Percentiles rank a stretch among this genome's conserved stretches.
phyloP scores from a whole-genome alignment of 2,329 filamentous ascomycete genomes.

The Penicillium sp. region DNA sequence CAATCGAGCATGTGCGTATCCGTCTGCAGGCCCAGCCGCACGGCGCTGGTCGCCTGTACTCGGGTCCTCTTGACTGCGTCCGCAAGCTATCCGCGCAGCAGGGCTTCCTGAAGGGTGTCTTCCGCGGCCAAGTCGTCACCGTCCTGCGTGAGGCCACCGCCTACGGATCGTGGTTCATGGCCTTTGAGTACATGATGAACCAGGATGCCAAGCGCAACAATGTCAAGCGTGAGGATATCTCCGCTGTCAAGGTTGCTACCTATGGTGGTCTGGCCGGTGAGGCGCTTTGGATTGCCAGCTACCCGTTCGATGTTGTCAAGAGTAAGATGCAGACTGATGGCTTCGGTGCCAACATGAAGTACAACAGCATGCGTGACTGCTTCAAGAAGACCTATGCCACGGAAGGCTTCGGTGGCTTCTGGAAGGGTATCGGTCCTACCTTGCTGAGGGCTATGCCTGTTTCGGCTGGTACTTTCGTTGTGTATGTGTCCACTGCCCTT shows the following conservation, averaged over 20 bases:
- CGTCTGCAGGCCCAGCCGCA: conserved; percentile 94
- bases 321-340: conserved; percentile 99
- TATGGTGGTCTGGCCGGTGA: conserved; percentile 94
- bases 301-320: conserved; percentile 96
- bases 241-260: conserved; percentile 77
- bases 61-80: conserved; percentile 83
- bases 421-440: conserved; percentile 89
- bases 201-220: conserved; percentile 73
- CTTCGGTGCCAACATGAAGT: conserved; percentile 68
- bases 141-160: conserved; percentile 84
- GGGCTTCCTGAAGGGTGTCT: conserved; percentile 68
- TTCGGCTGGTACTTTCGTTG: conserved; percentile 93
- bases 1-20: conserved; percentile 96
- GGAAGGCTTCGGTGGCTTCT: conserved; percentile 81
- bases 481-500: conserved; percentile 43
- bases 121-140: conserved; percentile 83
- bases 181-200: conserved; percentile 97
- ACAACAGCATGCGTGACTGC: conserved; percentile 79
- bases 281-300: conserved; percentile 85
- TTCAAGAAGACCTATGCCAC: conserved; percentile 74
- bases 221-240: conserved; percentile 70
- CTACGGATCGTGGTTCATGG: conserved; percentile 91
- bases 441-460: conserved; percentile 94
- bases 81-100: conserved; percentile 69
- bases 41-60: conserved; percentile 71